Evolutionary conservation across 1,284 basidiomycete genomes (phyloP).

Genomic region (Sutorius eximius): DNA sequence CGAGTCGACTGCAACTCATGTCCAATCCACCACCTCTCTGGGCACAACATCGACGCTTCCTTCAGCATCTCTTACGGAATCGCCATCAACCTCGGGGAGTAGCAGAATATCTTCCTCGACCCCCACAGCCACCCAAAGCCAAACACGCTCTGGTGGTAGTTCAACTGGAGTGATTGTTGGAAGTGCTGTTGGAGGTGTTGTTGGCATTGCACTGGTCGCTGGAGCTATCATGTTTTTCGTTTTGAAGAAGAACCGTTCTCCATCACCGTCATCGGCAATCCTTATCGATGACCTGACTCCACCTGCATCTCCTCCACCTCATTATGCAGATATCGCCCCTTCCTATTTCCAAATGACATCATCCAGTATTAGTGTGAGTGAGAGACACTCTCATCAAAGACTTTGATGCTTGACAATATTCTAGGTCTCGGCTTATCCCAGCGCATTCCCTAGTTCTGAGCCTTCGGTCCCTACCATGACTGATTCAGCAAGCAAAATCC

Average conservation of each 20-base stretch:
- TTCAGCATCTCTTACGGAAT: conserved; percentile 6
- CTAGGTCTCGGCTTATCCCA: conserved; percentile 35
- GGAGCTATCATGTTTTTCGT: conserved; percentile 28
- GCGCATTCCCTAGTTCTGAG: conserved; percentile 32
- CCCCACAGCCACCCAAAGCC: not conserved
- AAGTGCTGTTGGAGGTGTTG: conserved; percentile 42
- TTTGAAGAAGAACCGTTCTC: conserved; percentile 30
- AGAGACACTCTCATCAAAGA: not conserved
- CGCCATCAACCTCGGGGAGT: not conserved
- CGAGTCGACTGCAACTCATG: conserved; percentile 24
- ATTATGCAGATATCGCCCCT: conserved; percentile 2
- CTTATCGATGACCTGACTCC: not conserved
- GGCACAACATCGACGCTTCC: not conserved
- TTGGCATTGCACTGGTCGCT: conserved; percentile 32
- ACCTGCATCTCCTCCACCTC: not conserved
- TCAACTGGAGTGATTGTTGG: conserved; percentile 30
- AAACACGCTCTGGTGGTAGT: not conserved
- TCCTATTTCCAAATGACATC: conserved; percentile 24
- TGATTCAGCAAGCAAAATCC: conserved; percentile 9
- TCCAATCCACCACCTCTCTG: conserved; percentile 22
- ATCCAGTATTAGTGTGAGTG: conserved; percentile 34
- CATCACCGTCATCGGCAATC: conserved; percentile 11
- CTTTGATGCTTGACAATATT: conserved; percentile 5
- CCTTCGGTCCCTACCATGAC: conserved; percentile 14
- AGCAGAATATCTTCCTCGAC: too few relatives aligned